Evolutionary conservation across 2,329 filamentous ascomycete genomes (phyloP), one percentile per base, ranked within the genome.

Genomic region (Penicillium sp.): DNA sequence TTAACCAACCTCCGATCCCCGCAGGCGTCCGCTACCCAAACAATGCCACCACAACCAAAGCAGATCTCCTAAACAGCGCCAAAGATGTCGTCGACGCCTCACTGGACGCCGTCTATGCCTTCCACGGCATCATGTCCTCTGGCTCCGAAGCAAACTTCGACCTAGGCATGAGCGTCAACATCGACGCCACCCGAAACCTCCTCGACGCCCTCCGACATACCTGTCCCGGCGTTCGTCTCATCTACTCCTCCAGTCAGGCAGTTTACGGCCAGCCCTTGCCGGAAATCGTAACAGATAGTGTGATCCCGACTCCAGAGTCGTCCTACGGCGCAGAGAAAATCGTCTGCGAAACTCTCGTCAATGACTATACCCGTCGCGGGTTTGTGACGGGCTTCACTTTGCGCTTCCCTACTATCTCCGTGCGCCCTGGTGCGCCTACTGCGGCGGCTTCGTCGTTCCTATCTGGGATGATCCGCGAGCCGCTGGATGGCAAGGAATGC

Each of bases 101-200:
- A 1, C 72, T 84, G 3, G 75, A 79, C 55, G 80, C 81, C 44
- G 76, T 82, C 54, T 87, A 84, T 71, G 75, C 85, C 62, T 83
- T 88, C 67, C 85, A 88, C 69, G 85, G 85, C 57, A 85, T 87
- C 75, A 87, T 88, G 85, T 87, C 84, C 0, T 80, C 81, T 11
- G 83, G 83, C 5, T 81, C 83, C 14, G 84, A 87, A 70, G 81
- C 81, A 40, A 79, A 86, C 70, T 83, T 82, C 58, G 81, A 83
- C 47, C 74, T 85, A 1, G 83, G 83, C 2, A 75, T 85, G 56
- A 75, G 73, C 39, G 83, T 87, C 48, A 87, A 88, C 67, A 77
- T 87, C 45, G 81, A 87, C 59, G 82, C 81, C 39, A 82, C 84
- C 11, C 78, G 82, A 22, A 71, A 73, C 39, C 63, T 86, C 2